A percentile compares a stretch with the other conserved stretches of the same genome.
These are phyloP conservation scores for Globisporangium cylindrosporum DNA, from an alignment of 352 stramenopile species.

Conservation along the genomic window DNA sequence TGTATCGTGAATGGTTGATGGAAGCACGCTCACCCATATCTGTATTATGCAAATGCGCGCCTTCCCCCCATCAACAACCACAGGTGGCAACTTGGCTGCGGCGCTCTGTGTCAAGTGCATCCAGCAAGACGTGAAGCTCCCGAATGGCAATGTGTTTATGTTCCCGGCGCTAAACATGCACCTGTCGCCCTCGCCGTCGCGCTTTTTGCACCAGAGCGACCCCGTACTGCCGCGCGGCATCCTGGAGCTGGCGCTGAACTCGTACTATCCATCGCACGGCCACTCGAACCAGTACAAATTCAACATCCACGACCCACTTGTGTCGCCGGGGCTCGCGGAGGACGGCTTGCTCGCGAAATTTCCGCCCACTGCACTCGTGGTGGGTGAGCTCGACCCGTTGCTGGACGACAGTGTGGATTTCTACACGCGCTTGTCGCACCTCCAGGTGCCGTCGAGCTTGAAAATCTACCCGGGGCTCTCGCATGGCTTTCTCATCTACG, in stretches of 20 bases:
- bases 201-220: slow-evolving; percentile 87
- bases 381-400: slow-evolving; percentile 83
- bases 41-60: not conserved
- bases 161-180: slow-evolving; percentile 90
- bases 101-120: slow-evolving; percentile 85
- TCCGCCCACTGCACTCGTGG: slow-evolving; percentile 77
- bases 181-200: slow-evolving; percentile 81
- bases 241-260: slow-evolving; percentile 77
- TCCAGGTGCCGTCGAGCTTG: slow-evolving; percentile 74
- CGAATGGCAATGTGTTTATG: slow-evolving; percentile 83
- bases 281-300: slow-evolving; percentile 85
- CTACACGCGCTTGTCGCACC: slow-evolving; percentile 77
- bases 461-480: slow-evolving; percentile 85
- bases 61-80: not conserved
- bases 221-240: slow-evolving; percentile 80
- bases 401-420: slow-evolving; percentile 91
- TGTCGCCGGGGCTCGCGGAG: slow-evolving; percentile 77
- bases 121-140: slow-evolving; percentile 64
- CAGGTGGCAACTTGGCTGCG: slow-evolving; percentile 84
- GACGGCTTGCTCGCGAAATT: slow-evolving; percentile 76
- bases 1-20: not conserved
- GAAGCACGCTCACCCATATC: not conserved
- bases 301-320: slow-evolving; percentile 87
- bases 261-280: slow-evolving; percentile 82
- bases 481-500: slow-evolving; percentile 88